Percentiles rank a stretch among this genome's conserved stretches.
These are phyloP conservation scores for Geosmithia putterillii DNA, from an alignment of 2,329 filamentous ascomycete species.

Conservation along the genomic window DNA sequence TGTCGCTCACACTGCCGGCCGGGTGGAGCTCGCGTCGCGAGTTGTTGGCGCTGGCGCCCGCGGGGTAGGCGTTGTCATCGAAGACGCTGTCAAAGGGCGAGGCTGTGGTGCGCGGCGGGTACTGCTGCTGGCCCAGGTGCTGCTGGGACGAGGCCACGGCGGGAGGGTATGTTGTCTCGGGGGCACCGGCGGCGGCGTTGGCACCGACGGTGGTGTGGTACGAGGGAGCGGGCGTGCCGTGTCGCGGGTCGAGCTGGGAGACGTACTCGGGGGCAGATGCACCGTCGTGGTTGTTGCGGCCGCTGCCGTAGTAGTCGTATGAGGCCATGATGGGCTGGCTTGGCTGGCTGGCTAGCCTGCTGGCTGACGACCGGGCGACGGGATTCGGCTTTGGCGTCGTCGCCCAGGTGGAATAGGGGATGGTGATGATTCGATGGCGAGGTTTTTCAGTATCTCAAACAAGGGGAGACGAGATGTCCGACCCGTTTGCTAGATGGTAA, in stretches of 20 bases:
- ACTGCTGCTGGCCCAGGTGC: constrained; percentile 15
- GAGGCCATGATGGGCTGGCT: constrained; percentile 37
- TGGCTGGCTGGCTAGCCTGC: too few species aligned
- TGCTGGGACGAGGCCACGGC: constrained; percentile 7
- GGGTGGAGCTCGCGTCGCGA: not conserved
- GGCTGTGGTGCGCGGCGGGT: constrained; percentile 21
- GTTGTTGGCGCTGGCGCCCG: constrained; percentile 21
- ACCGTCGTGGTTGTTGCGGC: not conserved
- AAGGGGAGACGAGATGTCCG: too few species aligned
- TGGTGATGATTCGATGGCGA: too few species aligned
- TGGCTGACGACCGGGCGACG: too few species aligned
- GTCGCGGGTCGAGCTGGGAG: constrained; percentile 24
- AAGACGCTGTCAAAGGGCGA: constrained; percentile 56
- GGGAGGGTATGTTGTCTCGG: constrained; percentile 5
- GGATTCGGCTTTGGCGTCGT: not conserved
- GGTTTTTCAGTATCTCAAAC: too few species aligned
- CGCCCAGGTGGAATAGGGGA: not conserved
- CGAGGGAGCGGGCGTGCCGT: constrained; percentile 25
- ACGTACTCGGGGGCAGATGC: constrained; percentile 10
- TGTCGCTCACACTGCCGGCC: constrained; percentile 24
- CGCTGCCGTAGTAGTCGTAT: constrained; percentile 45
- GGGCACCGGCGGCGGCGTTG: constrained; percentile 2
- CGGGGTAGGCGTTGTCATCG: constrained; percentile 54
- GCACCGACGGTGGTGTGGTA: constrained; percentile 14
- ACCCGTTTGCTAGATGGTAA: too few species aligned